Conservation (phyloP, 2,329 filamentous ascomycete genomes). For the Pseudogymnoascus sp. region DNA sequence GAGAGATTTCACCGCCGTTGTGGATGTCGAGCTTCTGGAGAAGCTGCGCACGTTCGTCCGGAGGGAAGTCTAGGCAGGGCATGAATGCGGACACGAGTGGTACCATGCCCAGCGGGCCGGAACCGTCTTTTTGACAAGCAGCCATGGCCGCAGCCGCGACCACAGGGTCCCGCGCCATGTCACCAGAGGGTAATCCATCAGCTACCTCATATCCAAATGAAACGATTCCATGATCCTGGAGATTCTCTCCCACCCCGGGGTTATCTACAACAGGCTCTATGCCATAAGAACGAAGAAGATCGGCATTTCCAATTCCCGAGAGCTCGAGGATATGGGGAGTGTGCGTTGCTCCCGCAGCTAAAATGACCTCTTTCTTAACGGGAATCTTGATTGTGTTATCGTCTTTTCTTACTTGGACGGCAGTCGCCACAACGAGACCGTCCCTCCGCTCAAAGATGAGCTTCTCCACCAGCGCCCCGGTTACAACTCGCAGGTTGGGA, state of each 20-base stretch:
- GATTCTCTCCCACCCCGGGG: slow-evolving; percentile 21
- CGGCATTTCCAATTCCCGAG: slow-evolving; percentile 25
- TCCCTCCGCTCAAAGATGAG: slow-evolving; percentile 33
- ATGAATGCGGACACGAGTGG: slow-evolving; percentile 16
- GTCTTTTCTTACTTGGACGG: slow-evolving; percentile 9
- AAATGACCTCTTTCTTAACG: slow-evolving; percentile 24
- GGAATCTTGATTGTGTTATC: slow-evolving; percentile 13
- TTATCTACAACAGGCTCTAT: slow-evolving; percentile 19
- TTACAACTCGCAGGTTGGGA: slow-evolving; percentile 70
- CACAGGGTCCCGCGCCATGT: slow-evolving; percentile 12
- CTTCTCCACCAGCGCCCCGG: slow-evolving; percentile 76
- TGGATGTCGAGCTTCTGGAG: slow-evolving; percentile 10
- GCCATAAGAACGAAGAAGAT: slow-evolving; percentile 16
- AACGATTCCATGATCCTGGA: slow-evolving; percentile 11
- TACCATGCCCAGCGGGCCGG: slow-evolving; percentile 14
- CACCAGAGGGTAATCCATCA: slow-evolving; percentile 13
- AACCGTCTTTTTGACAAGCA: slow-evolving; percentile 13
- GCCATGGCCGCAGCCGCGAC: slow-evolving; percentile 14
- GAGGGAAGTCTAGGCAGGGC: slow-evolving; percentile 11
- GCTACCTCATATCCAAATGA: slow-evolving; percentile 9
- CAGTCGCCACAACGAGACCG: neutral
- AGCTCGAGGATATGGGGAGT: slow-evolving; percentile 29
- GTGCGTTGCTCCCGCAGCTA: slow-evolving; percentile 23
- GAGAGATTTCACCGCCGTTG: neutral
- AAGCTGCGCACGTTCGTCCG: slow-evolving; percentile 7